These are phyloP conservation scores for Solanum megistacrolobum DNA, from an alignment of 257 asterid genomes.

Conservation along the genomic window DNA sequence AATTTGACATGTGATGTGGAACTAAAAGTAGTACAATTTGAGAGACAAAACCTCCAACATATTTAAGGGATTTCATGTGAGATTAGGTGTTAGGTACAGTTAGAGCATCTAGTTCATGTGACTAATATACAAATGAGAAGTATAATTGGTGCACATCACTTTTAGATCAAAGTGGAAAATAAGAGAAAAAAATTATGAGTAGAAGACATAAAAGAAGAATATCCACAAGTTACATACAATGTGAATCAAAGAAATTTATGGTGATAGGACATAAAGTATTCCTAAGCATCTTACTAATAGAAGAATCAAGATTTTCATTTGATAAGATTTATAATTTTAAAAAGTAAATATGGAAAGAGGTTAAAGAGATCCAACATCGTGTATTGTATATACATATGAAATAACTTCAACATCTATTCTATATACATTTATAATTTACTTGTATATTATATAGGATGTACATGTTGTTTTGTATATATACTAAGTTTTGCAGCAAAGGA, in stretches of 20 bases:
- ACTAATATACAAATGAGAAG: background rate
- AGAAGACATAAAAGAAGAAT: background rate
- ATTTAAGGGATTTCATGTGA: conserved; percentile 4
- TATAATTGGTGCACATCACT: background rate
- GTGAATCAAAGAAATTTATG: background rate
- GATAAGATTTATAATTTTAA: background rate
- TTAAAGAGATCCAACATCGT: too few species aligned
- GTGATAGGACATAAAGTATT: background rate
- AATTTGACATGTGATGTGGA: background rate
- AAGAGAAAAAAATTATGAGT: background rate
- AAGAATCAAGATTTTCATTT: background rate
- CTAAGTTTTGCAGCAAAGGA: background rate
- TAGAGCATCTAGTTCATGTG: conserved; percentile 1
- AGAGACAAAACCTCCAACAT: background rate
- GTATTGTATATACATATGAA: too few species aligned
- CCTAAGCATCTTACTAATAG: background rate
- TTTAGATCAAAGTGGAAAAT: background rate
- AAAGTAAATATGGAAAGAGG: background rate
- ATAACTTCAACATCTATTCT: too few species aligned
- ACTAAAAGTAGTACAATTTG: background rate
- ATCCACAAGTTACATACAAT: background rate
- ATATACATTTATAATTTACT: too few species aligned
- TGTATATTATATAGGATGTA: background rate
- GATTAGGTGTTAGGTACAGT: conserved; percentile 1
- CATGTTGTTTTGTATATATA: too few species aligned